Evolutionary conservation across 2,329 filamentous ascomycete species (phyloP).

Genomic region (Diatrype stigma): DNA sequence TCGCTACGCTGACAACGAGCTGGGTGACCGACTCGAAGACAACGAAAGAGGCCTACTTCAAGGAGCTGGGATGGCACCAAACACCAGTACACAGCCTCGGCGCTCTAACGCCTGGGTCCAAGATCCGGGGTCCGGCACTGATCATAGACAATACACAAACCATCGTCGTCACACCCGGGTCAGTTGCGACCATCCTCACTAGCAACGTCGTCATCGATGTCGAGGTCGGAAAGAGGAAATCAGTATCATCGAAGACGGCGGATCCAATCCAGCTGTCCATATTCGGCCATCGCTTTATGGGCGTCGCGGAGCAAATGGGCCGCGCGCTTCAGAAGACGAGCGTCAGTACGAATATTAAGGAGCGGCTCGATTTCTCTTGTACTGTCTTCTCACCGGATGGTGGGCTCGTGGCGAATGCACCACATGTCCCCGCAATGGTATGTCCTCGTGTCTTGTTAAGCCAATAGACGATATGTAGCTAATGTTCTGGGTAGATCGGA

Average conservation of each 20-base stretch:
- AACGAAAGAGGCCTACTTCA: slow-evolving; percentile 5
- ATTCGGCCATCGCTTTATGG: slow-evolving; percentile 56
- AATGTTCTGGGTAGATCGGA: slow-evolving; percentile 1
- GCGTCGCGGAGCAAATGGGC: slow-evolving; percentile 81
- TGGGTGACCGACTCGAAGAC: background rate
- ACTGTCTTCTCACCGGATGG: slow-evolving; percentile 72
- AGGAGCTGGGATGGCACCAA: slow-evolving; percentile 6
- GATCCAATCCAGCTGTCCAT: slow-evolving; percentile 9
- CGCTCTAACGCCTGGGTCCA: slow-evolving; percentile 4
- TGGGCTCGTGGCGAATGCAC: slow-evolving; percentile 68
- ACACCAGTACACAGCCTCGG: slow-evolving; percentile 6
- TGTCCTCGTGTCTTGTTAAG: background rate
- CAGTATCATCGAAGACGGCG: background rate
- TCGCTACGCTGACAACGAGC: slow-evolving; percentile 2
- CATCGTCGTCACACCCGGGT: slow-evolving; percentile 10
- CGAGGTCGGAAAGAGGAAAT: background rate
- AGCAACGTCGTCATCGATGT: slow-evolving; percentile 9
- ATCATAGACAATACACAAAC: slow-evolving; percentile 12
- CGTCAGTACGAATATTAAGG: slow-evolving; percentile 75
- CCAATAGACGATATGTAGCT: background rate
- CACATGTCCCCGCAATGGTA: slow-evolving; percentile 32
- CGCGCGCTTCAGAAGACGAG: slow-evolving; percentile 72
- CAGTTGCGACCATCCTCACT: slow-evolving; percentile 7
- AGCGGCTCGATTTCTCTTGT: slow-evolving; percentile 77
- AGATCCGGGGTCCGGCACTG: slow-evolving; percentile 6